phyloP scores from a whole-genome alignment of 345 rosid genomes.

The Arabis alpina region DNA sequence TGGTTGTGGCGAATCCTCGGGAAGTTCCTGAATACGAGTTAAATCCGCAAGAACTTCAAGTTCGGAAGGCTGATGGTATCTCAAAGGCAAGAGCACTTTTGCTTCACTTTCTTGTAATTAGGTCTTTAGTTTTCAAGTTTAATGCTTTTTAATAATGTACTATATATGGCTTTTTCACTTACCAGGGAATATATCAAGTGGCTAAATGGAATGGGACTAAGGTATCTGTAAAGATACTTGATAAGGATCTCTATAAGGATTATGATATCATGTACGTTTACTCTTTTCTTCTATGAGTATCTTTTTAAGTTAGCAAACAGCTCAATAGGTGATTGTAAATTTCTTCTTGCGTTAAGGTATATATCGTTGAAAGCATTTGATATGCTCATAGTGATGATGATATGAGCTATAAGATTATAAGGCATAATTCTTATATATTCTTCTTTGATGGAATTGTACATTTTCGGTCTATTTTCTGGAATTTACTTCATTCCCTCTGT shows the following conservation, averaged over 20 bases:
- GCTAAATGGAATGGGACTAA: conserved; percentile 99
- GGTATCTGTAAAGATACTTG: conserved; percentile 92
- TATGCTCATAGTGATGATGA: conserved; percentile 14
- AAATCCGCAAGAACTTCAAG: conserved; percentile 87
- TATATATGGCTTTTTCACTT: conserved; percentile 3
- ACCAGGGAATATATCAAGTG: conserved; percentile 92
- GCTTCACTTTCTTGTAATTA: conserved; percentile 1
- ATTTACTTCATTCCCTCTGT: conserved; percentile 6
- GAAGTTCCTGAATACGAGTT: conserved; percentile 98
- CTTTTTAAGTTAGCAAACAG: conserved; percentile 4
- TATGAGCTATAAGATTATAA: conserved; percentile 11
- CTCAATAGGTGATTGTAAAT: neutral
- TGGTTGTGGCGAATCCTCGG: conserved; percentile 85
- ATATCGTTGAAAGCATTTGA: conserved; percentile 3
- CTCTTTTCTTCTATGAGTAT: conserved; percentile 24
- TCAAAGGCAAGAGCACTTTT: conserved; percentile 60
- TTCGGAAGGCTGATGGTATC: conserved; percentile 85
- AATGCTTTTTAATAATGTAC: conserved; percentile 16
- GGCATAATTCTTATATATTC: neutral
- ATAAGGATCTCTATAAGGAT: conserved; percentile 68
- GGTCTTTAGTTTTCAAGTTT: conserved; percentile 6
- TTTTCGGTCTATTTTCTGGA: neutral
- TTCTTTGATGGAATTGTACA: conserved; percentile 6
- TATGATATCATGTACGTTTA: conserved; percentile 69
- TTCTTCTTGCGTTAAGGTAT: conserved; percentile 3